Evolutionary conservation across 306 rosid species (phyloP).

Genomic region (Dalbergia cultrata): DNA sequence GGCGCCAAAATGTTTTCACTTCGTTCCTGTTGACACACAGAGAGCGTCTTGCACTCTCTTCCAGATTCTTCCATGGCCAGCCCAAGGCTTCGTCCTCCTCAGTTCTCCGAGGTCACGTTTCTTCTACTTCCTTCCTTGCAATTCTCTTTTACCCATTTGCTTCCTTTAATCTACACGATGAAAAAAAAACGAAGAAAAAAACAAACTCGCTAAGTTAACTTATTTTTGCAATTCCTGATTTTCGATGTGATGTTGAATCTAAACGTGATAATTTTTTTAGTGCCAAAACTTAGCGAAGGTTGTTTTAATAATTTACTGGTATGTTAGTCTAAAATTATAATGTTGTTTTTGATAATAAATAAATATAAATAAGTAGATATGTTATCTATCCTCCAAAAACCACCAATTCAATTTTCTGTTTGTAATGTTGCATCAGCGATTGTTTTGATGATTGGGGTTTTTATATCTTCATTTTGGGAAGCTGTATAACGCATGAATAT

Average conservation of each 20-base stretch:
- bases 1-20: conserved; percentile 41
- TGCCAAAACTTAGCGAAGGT: neutral
- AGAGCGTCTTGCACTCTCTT: neutral
- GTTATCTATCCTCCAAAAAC: neutral
- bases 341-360: neutral
- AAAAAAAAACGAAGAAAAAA: no score
- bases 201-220: neutral
- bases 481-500: conserved; percentile 29
- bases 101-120: conserved; percentile 51
- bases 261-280: neutral
- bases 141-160: neutral
- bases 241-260: neutral
- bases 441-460: conserved; percentile 15
- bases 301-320: neutral
- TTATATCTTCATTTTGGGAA: conserved; percentile 31
- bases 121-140: neutral
- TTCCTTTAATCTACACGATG: neutral
- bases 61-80: conserved; percentile 46
- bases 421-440: neutral
- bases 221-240: neutral
- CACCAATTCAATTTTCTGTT: neutral
- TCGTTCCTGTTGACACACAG: neutral
- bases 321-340: neutral
- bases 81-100: conserved; percentile 48
- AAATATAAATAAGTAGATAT: neutral